Evolutionary conservation across 768 basidiomycete genomes (phyloP).

Genomic region (Coprinopsis sp.): DNA sequence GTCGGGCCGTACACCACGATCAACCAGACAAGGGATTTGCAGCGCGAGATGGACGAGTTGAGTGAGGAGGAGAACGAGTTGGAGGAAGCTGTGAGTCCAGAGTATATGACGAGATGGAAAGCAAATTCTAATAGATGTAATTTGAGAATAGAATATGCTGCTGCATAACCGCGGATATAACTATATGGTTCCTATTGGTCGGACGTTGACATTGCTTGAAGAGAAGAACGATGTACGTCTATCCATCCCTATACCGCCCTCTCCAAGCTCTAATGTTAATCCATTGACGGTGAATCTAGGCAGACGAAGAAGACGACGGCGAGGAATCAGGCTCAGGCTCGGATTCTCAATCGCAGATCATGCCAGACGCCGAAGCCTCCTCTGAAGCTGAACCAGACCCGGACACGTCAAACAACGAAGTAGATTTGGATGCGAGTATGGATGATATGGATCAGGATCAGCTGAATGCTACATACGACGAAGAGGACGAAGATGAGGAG

Average conservation of each 20-base stretch:
- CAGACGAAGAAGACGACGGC: slow-evolving; percentile 8
- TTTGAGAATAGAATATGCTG: slow-evolving; percentile 40
- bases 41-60: slow-evolving; percentile 76
- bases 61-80: slow-evolving; percentile 81
- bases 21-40: slow-evolving; percentile 61
- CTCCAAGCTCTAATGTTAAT: background rate
- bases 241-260: background rate
- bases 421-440: no score
- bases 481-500: slow-evolving; percentile 2
- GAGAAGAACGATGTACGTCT: slow-evolving; percentile 75
- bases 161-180: slow-evolving; percentile 63
- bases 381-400: no score
- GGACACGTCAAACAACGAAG: no score
- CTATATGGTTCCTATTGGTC: slow-evolving; percentile 71
- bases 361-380: no score
- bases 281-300: background rate
- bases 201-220: slow-evolving; percentile 67
- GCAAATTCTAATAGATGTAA: background rate
- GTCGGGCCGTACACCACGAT: slow-evolving; percentile 49
- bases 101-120: slow-evolving; percentile 2
- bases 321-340: slow-evolving; percentile 3
- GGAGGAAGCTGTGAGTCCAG: slow-evolving; percentile 60
- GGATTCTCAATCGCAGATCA: background rate
- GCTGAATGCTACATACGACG: no score
- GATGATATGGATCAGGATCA: background rate